Conservation (phyloP, 805 yeast species). For the Spathaspora arborariae region DNA sequence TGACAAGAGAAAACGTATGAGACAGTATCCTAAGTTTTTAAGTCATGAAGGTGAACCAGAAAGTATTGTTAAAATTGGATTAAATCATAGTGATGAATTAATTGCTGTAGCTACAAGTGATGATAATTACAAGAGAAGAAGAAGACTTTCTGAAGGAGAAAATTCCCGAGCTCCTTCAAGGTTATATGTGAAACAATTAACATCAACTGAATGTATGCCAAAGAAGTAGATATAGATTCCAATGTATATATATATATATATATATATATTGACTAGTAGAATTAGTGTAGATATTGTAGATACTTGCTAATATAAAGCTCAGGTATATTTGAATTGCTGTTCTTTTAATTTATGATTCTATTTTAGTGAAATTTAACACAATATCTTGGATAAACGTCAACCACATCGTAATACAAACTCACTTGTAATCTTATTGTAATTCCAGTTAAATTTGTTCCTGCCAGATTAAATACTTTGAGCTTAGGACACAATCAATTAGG, state of each 20-base stretch:
- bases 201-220: conserved; percentile 11
- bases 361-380: too few species aligned
- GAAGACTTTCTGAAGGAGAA: conserved; percentile 10
- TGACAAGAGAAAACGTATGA: conserved; percentile 39
- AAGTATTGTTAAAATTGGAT: conserved; percentile 21
- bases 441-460: too few species aligned
- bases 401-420: too few species aligned
- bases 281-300: too few species aligned
- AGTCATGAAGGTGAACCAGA: conserved; percentile 14
- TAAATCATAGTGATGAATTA: conserved; percentile 14
- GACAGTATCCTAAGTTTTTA: conserved; percentile 32
- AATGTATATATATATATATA: background rate
- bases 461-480: too few species aligned
- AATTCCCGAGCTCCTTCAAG: conserved; percentile 13
- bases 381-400: too few species aligned
- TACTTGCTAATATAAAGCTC: too few species aligned
- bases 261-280: too few species aligned
- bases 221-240: conserved; percentile 3
- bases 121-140: conserved; percentile 33
- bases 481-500: too few species aligned
- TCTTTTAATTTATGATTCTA: too few species aligned
- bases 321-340: too few species aligned
- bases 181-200: conserved; percentile 13
- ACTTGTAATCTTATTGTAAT: too few species aligned
- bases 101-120: conserved; percentile 42